Evolutionary conservation across 2,329 filamentous ascomycete species (phyloP).

Genomic region (Aspergillus intermedius): DNA sequence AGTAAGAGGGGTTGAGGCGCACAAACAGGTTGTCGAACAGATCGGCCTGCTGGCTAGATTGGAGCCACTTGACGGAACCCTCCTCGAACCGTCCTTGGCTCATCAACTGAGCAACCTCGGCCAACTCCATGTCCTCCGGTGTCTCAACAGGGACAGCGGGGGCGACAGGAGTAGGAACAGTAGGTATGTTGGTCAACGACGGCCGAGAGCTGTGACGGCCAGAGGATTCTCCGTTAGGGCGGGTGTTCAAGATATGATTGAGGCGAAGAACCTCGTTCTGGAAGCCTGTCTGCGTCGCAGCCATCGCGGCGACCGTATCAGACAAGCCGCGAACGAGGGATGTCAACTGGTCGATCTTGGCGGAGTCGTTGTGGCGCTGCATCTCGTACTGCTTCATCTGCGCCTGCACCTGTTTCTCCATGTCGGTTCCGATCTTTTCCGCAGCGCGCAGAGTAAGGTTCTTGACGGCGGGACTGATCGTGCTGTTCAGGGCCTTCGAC

Average conservation of each 20-base stretch:
- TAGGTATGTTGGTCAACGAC: constrained; percentile 3
- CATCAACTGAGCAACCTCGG: constrained; percentile 37
- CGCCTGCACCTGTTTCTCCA: constrained; percentile 55
- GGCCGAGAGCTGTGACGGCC: constrained; percentile 11
- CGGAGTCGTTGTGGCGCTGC: constrained; percentile 47
- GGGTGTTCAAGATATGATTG: constrained; percentile 24
- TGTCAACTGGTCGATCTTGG: constrained; percentile 57
- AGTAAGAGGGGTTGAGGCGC: constrained; percentile 50
- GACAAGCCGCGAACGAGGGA: constrained; percentile 48
- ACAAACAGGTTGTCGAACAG: constrained; percentile 59
- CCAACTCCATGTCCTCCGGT: constrained; percentile 35
- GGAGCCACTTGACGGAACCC: constrained; percentile 52
- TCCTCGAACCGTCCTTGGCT: constrained; percentile 37
- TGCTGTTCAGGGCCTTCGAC: constrained; percentile 52
- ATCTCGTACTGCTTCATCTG: constrained; percentile 48
- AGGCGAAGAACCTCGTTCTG: constrained; percentile 36
- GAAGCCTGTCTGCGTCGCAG: constrained; percentile 35
- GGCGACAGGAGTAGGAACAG: background rate
- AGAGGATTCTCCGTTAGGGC: constrained; percentile 14
- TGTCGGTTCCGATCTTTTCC: constrained; percentile 60
- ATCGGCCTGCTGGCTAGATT: constrained; percentile 52
- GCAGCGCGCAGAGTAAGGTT: constrained; percentile 59
- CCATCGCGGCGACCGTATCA: constrained; percentile 44
- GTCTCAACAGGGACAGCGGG: constrained; percentile 9
- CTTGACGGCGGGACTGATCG: constrained; percentile 61